Conservation (phyloP, 148 eudicot genomes). For the Rhododendron ovatum region DNA sequence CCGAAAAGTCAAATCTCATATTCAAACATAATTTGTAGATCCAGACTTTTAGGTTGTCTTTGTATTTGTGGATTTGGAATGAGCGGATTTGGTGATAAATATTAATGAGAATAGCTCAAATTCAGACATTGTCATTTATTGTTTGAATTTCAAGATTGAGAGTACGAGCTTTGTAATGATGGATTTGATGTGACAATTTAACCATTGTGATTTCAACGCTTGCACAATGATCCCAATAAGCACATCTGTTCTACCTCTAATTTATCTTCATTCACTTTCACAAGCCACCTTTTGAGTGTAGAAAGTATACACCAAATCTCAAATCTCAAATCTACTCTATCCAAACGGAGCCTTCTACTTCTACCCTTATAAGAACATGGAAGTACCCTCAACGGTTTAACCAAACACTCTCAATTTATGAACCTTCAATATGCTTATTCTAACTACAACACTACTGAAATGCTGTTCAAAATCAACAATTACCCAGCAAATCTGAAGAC, state of each 20-base stretch:
- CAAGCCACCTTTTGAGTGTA: neutral
- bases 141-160: neutral
- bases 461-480: neutral
- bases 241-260: neutral
- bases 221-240: neutral
- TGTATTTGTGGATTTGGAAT: neutral
- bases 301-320: neutral
- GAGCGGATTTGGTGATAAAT: neutral
- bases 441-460: neutral
- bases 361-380: neutral
- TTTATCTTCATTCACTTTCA: neutral
- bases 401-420: neutral
- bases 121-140: neutral
- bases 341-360: neutral
- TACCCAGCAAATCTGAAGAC: neutral
- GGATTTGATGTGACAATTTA: neutral
- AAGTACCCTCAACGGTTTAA: neutral
- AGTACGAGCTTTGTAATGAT: neutral
- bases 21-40: neutral
- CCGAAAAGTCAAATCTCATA: neutral
- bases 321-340: neutral
- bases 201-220: neutral
- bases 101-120: neutral
- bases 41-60: neutral
- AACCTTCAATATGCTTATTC: neutral